These are phyloP conservation scores for Diatrype stigma DNA, from an alignment of 2,329 filamentous ascomycete species.

Conservation along the genomic window DNA sequence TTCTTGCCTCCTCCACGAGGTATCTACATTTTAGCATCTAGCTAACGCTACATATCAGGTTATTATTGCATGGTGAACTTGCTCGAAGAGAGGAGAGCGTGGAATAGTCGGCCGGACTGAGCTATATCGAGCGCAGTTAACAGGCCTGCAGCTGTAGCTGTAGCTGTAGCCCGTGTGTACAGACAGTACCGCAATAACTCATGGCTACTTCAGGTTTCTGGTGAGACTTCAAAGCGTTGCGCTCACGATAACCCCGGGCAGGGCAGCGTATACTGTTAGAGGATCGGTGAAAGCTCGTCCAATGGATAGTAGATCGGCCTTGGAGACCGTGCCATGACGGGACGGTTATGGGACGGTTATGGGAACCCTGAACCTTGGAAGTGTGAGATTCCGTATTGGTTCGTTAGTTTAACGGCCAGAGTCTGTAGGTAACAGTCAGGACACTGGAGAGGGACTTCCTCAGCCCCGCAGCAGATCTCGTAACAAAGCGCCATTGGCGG, in stretches of 20 bases:
- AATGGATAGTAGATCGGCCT: background rate
- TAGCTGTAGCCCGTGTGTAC: too few species aligned
- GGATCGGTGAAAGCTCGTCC: background rate
- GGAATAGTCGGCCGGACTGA: too few species aligned
- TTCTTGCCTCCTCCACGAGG: conserved; percentile 14
- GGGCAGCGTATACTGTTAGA: background rate
- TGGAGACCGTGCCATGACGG: background rate
- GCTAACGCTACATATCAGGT: background rate
- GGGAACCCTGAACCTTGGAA: too few species aligned
- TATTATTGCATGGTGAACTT: background rate
- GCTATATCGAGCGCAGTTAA: too few species aligned
- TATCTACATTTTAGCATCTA: conserved; percentile 4
- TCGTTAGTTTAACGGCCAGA: background rate
- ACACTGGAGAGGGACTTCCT: background rate
- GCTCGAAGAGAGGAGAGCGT: too few species aligned
- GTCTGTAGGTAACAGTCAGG: background rate
- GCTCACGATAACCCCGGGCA: background rate
- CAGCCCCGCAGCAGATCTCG: background rate
- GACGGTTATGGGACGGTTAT: background rate
- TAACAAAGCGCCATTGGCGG: background rate
- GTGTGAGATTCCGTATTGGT: background rate
- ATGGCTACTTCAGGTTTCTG: too few species aligned
- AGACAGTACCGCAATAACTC: too few species aligned
- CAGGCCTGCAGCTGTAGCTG: too few species aligned
- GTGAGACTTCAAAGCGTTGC: too few species aligned